phyloP scores from a whole-genome alignment of 176 grass and related monocot species.

The Oryza meyeriana region DNA sequence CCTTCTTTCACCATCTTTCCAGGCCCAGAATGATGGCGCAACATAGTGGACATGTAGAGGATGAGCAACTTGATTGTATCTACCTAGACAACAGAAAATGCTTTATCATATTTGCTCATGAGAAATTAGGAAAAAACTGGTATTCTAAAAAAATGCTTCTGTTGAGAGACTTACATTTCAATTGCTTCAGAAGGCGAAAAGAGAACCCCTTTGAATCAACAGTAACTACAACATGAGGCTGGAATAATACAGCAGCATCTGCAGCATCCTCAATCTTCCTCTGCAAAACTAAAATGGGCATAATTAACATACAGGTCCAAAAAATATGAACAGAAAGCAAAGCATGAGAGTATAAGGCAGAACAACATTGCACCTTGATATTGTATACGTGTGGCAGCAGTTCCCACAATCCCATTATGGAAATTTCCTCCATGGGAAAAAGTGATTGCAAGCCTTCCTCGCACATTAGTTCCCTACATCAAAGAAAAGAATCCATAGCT shows the following conservation, averaged over 20 bases:
- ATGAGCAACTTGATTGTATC: slow-evolving; percentile 21
- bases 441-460: slow-evolving; percentile 70
- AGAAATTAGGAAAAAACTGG: not conserved
- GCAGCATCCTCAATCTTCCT: slow-evolving; percentile 55
- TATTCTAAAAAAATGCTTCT: slow-evolving; percentile 7
- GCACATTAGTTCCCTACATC: slow-evolving; percentile 61
- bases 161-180: slow-evolving; percentile 54
- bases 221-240: slow-evolving; percentile 82
- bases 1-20: slow-evolving; percentile 92
- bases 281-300: slow-evolving; percentile 44
- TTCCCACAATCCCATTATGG: slow-evolving; percentile 98
- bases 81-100: slow-evolving; percentile 51
- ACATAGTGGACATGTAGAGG: slow-evolving; percentile 91
- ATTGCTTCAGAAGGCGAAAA: slow-evolving; percentile 70
- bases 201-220: slow-evolving; percentile 95
- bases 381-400: slow-evolving; percentile 72
- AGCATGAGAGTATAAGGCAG: not conserved
- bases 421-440: slow-evolving; percentile 95
- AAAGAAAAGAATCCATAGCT: not conserved
- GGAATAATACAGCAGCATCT: slow-evolving; percentile 63
- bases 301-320: slow-evolving; percentile 10
- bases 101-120: slow-evolving; percentile 20
- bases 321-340: slow-evolving; percentile 27
- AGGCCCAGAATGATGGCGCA: slow-evolving; percentile 97
- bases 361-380: slow-evolving; percentile 56